phyloP scores from a whole-genome alignment of 306 rosid genomes.

The Sophora flavescens region DNA sequence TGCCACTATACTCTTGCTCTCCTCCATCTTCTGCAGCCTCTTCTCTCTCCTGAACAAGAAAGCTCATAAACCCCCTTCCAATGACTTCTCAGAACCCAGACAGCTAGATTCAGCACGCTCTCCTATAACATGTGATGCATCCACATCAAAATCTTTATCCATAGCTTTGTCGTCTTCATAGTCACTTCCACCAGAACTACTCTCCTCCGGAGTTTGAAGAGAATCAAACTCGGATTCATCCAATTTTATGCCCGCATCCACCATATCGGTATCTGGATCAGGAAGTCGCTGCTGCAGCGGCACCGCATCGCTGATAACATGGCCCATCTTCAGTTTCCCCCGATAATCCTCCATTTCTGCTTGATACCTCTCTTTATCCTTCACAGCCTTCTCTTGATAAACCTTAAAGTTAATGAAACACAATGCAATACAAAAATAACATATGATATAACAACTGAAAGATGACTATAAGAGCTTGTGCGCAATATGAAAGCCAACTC shows the following conservation, averaged over 20 bases:
- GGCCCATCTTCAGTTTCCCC: conserved; percentile 64
- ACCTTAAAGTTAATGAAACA: conserved; percentile 54
- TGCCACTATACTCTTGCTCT: conserved; percentile 23
- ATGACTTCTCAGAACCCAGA: conserved; percentile 47
- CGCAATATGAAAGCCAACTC: background rate
- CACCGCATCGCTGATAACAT: conserved; percentile 70
- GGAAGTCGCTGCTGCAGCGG: conserved; percentile 83
- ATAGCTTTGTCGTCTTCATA: conserved; percentile 52
- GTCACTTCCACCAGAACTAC: conserved; percentile 63
- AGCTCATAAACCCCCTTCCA: conserved; percentile 47
- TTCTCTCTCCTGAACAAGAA: conserved; percentile 32
- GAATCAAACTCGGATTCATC: conserved; percentile 60
- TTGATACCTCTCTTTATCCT: conserved; percentile 86
- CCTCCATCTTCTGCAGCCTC: conserved; percentile 26
- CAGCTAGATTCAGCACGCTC: conserved; percentile 45
- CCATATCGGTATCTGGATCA: conserved; percentile 48
- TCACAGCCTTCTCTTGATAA: conserved; percentile 87
- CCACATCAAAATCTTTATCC: conserved; percentile 50
- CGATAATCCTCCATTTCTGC: conserved; percentile 86
- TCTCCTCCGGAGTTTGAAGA: conserved; percentile 56
- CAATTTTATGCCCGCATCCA: conserved; percentile 54
- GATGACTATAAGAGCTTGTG: background rate
- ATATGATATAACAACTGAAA: background rate
- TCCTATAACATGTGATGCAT: conserved; percentile 45
- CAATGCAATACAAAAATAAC: background rate